Conservation (phyloP, 2,329 filamentous ascomycete genomes). For the Zymoseptoria crescenta region DNA sequence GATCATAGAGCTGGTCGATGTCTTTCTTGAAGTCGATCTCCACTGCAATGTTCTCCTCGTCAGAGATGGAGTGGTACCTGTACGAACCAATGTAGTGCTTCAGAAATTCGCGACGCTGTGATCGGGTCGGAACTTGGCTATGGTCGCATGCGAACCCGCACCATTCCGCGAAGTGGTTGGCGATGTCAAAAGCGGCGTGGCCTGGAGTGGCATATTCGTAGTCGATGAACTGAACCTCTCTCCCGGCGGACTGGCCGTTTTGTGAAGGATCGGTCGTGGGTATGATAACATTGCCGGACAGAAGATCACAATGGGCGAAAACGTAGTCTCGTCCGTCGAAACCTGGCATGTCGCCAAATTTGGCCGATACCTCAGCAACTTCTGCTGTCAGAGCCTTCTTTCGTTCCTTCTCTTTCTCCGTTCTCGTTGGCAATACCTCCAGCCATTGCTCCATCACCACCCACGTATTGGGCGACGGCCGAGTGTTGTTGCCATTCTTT, state of each 20-base stretch:
- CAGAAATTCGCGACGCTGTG: slow-evolving; percentile 73
- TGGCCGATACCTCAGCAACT: slow-evolving; percentile 58
- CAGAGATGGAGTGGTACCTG: slow-evolving; percentile 32
- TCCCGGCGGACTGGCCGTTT: slow-evolving; percentile 16
- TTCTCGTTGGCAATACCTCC: slow-evolving; percentile 67
- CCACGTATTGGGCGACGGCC: slow-evolving; percentile 85
- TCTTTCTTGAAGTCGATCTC: slow-evolving; percentile 50
- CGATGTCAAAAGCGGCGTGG: slow-evolving; percentile 89
- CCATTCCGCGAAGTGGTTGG: slow-evolving; percentile 98
- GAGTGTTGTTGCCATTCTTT: slow-evolving; percentile 36
- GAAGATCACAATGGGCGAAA: slow-evolving; percentile 89
- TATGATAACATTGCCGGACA: slow-evolving; percentile 97
- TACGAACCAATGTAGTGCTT: slow-evolving; percentile 75
- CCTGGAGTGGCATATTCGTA: slow-evolving; percentile 97
- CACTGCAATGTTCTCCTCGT: slow-evolving; percentile 41
- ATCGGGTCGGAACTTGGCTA: slow-evolving; percentile 67
- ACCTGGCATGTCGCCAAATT: slow-evolving; percentile 69
- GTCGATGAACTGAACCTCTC: slow-evolving; percentile 75
- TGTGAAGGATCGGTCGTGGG: slow-evolving; percentile 20
- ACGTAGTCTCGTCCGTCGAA: slow-evolving; percentile 72
- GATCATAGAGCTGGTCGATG: slow-evolving; percentile 59
- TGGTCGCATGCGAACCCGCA: slow-evolving; percentile 94
- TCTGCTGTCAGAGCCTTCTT: slow-evolving; percentile 66
- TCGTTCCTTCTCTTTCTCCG: slow-evolving; percentile 59
- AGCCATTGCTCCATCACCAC: slow-evolving; percentile 96